phyloP scores from a whole-genome alignment of 129 eudicot genomes.

The Lactuca saligna region DNA sequence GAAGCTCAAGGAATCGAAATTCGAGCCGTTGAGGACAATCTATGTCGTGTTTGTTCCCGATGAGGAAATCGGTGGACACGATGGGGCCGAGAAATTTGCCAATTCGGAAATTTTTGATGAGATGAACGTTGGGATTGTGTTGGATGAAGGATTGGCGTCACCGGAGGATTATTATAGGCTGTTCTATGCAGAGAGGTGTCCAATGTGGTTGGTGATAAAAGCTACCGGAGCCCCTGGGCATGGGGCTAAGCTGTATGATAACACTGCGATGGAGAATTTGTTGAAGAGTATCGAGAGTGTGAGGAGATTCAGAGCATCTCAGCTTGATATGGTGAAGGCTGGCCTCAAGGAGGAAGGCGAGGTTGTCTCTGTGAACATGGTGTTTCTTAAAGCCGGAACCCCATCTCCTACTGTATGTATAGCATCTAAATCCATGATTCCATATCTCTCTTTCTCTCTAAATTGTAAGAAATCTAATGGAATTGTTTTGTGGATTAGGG shows the following conservation, averaged over 20 bases:
- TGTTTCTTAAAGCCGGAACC: conserved; percentile 82
- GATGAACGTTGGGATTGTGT: conserved; percentile 85
- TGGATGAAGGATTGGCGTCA: conserved; percentile 91
- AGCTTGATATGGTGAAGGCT: conserved; percentile 89
- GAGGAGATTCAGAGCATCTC: conserved; percentile 86
- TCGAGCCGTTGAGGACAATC: conserved; percentile 58
- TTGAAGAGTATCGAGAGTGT: conserved; percentile 87
- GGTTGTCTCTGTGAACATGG: conserved; percentile 85
- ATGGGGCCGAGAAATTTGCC: conserved; percentile 72
- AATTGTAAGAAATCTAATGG: neutral
- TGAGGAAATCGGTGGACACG: conserved; percentile 93
- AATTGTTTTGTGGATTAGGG: conserved; percentile 53
- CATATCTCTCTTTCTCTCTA: neutral
- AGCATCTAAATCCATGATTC: neutral
- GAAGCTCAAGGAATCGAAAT: conserved; percentile 54
- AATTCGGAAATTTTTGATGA: conserved; percentile 50
- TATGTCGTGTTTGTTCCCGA: conserved; percentile 86
- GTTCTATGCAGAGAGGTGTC: conserved; percentile 80
- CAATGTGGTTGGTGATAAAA: conserved; percentile 85
- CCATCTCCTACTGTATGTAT: conserved; percentile 80
- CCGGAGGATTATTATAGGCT: conserved; percentile 55
- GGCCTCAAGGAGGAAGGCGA: conserved; percentile 85
- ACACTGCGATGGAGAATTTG: conserved; percentile 87
- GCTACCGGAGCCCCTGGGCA: conserved; percentile 88
- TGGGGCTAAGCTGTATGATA: conserved; percentile 92